Percentiles rank a stretch among this genome's conserved stretches.
phyloP scores from a whole-genome alignment of 2,329 filamentous ascomycete genomes.

The Cryphonectria radicalis region DNA sequence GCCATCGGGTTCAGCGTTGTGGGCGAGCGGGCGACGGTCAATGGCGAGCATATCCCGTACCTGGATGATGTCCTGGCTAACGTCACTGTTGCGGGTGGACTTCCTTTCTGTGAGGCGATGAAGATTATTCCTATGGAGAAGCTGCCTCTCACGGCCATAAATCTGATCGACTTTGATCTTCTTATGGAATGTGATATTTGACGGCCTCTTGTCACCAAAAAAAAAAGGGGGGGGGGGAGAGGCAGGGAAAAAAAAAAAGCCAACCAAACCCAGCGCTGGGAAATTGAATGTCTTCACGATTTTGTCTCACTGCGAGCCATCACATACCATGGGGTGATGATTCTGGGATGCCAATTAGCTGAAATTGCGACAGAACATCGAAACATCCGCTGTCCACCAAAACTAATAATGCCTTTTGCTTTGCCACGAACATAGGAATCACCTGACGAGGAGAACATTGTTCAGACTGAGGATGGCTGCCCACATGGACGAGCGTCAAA shows the following conservation, averaged over 20 bases:
- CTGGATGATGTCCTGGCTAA: conserved; percentile 49
- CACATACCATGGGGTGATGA: neutral
- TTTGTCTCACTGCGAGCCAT: neutral
- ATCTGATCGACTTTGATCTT: neutral
- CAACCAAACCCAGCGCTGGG: neutral
- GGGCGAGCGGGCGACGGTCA: conserved; percentile 47
- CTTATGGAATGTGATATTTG: neutral
- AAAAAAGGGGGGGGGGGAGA: too few species aligned
- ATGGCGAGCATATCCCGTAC: conserved; percentile 49
- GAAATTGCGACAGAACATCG: neutral
- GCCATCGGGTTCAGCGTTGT: conserved; percentile 47
- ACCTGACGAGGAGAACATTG: neutral
- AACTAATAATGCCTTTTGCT: neutral
- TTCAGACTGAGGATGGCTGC: neutral
- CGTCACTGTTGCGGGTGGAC: conserved; percentile 23
- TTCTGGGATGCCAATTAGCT: neutral
- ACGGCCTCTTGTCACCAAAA: neutral
- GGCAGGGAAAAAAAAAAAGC: neutral
- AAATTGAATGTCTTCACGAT: neutral
- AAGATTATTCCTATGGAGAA: neutral
- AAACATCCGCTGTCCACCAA: neutral
- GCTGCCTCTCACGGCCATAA: neutral
- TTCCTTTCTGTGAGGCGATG: neutral
- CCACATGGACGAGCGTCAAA: neutral
- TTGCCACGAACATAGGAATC: neutral